These are phyloP conservation scores for Thelonectria discophora DNA, from an alignment of 2,329 filamentous ascomycete genomes.

Conservation along the genomic window DNA sequence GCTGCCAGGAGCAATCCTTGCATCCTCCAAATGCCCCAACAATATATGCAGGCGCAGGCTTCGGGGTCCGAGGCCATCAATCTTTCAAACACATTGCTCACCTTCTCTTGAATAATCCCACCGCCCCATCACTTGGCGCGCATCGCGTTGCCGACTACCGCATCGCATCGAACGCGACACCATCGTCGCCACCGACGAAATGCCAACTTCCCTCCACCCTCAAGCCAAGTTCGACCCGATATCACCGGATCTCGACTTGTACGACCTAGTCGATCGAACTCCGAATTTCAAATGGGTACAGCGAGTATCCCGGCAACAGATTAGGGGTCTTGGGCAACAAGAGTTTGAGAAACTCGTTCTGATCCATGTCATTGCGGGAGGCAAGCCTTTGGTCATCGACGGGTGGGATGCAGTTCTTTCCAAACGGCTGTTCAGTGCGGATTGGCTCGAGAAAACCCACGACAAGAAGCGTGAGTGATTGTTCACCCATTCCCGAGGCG, in stretches of 20 bases:
- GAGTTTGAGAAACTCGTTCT: slow-evolving; percentile 87
- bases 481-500: slow-evolving; percentile 6
- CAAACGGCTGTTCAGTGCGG: slow-evolving; percentile 77
- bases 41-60: neutral
- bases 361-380: slow-evolving; percentile 83
- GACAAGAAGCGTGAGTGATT: slow-evolving; percentile 75
- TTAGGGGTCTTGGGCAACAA: slow-evolving; percentile 78
- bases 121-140: slow-evolving; percentile 9
- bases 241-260: slow-evolving; percentile 82
- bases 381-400: slow-evolving; percentile 90
- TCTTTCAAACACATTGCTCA: neutral
- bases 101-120: neutral
- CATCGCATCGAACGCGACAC: slow-evolving; percentile 8
- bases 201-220: slow-evolving; percentile 79
- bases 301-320: slow-evolving; percentile 80
- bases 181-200: slow-evolving; percentile 51
- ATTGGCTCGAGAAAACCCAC: slow-evolving; percentile 82
- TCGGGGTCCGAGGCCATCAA: too few species aligned
- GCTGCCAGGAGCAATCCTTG: neutral
- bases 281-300: slow-evolving; percentile 89
- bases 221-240: slow-evolving; percentile 93
- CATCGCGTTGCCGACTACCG: neutral
- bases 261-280: slow-evolving; percentile 76
- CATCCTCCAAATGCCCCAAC: neutral
- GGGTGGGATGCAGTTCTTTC: slow-evolving; percentile 83